These are phyloP conservation scores for Starmerella davenportii DNA, from an alignment of 805 yeast genomes.

Conservation along the genomic window DNA sequence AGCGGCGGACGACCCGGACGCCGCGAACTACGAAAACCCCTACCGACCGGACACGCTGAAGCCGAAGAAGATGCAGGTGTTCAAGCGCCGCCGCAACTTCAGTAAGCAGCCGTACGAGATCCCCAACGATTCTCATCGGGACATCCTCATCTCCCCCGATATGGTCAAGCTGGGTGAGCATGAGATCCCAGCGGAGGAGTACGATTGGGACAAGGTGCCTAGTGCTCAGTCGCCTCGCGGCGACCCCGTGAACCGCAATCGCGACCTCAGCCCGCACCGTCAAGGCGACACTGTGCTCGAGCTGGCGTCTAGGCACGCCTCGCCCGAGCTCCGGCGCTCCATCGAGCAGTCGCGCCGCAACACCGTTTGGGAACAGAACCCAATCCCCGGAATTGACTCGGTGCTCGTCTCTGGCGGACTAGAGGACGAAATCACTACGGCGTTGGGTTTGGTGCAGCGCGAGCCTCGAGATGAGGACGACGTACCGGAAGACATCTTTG, in stretches of 20 bases:
- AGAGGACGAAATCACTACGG: slow-evolving; percentile 22
- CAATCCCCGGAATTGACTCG: slow-evolving; percentile 11
- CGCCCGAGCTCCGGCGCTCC: slow-evolving; percentile 15
- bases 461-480: background rate
- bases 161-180: slow-evolving; percentile 14
- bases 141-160: slow-evolving; percentile 15
- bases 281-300: slow-evolving; percentile 9
- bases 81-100: slow-evolving; percentile 7
- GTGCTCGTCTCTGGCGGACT: slow-evolving; percentile 15
- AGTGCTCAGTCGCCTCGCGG: background rate
- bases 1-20: slow-evolving; percentile 19
- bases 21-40: slow-evolving; percentile 19
- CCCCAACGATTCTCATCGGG: slow-evolving; percentile 12
- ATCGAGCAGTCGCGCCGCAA: slow-evolving; percentile 16
- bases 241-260: background rate
- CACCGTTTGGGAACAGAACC: slow-evolving; percentile 18
- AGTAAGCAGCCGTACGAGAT: slow-evolving; percentile 14
- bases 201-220: slow-evolving; percentile 8
- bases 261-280: background rate
- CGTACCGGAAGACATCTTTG: background rate
- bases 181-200: slow-evolving; percentile 9
- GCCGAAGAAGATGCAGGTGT: slow-evolving; percentile 2
- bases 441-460: slow-evolving; percentile 20
- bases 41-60: slow-evolving; percentile 14
- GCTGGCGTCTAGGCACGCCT: slow-evolving; percentile 6